Conservation (phyloP, 2,329 filamentous ascomycete genomes). For the Chrysosporium queenslandicum region DNA sequence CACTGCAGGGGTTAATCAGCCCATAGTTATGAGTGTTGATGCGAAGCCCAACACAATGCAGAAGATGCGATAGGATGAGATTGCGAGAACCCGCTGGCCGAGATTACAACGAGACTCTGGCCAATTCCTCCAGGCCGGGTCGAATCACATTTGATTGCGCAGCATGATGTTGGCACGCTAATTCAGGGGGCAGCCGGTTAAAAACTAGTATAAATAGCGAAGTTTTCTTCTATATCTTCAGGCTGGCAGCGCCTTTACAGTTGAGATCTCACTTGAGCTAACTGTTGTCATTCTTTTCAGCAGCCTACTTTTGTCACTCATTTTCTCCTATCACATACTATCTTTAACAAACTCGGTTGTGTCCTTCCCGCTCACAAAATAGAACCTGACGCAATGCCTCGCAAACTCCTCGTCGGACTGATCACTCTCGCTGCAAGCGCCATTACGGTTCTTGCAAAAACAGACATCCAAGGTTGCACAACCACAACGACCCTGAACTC, state of each 20-base stretch:
- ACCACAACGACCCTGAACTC: constrained; percentile 3
- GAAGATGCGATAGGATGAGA: too few relatives aligned
- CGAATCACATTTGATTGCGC: too few relatives aligned
- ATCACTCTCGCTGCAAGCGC: constrained; percentile 1
- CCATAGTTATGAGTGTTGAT: too few relatives aligned
- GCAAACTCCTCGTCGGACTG: constrained; percentile 2
- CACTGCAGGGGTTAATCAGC: too few relatives aligned
- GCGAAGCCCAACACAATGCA: too few relatives aligned
- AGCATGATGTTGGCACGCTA: too few relatives aligned
- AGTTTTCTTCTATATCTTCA: not conserved
- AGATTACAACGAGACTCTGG: too few relatives aligned
- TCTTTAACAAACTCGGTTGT: not conserved
- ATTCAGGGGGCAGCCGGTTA: too few relatives aligned
- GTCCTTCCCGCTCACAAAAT: not conserved
- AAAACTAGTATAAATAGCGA: not conserved
- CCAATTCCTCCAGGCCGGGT: too few relatives aligned
- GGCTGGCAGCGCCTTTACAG: not conserved
- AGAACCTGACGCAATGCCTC: not conserved
- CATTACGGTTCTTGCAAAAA: not conserved
- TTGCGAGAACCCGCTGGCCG: too few relatives aligned
- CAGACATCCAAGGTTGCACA: constrained; percentile 10
- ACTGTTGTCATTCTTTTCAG: not conserved
- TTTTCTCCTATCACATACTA: not conserved
- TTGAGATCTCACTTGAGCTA: not conserved
- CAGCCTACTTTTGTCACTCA: constrained; percentile 4